A percentile compares a stretch with the other conserved stretches of the same genome.
Conservation (phyloP, 2,329 filamentous ascomycete species). For the Colletotrichum limetticola region DNA sequence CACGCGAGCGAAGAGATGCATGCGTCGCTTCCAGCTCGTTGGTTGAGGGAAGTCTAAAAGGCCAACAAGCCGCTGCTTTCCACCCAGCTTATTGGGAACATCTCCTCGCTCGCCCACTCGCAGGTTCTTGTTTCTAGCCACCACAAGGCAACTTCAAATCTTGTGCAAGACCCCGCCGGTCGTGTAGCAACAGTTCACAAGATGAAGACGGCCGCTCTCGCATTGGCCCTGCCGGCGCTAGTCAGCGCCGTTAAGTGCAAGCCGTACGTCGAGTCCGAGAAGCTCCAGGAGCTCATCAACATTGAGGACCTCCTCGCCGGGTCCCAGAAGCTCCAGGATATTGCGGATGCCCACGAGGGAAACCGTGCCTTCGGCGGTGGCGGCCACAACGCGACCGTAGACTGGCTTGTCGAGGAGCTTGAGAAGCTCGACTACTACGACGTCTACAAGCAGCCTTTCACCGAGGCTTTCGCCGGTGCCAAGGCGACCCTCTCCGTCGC, state of each 20-base stretch:
- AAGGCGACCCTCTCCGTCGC: conserved; percentile 43
- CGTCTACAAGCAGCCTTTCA: conserved; percentile 57
- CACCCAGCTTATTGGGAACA: no score
- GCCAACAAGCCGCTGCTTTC: not conserved
- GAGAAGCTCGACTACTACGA: conserved; percentile 51
- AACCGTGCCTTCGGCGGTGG: conserved; percentile 56
- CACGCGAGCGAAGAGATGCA: conserved; percentile 11
- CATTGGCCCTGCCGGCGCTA: conserved; percentile 40
- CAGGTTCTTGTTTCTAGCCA: not conserved
- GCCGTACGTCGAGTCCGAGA: conserved; percentile 48
- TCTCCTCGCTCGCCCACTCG: not conserved
- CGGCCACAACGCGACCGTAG: conserved; percentile 58
- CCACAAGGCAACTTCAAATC: not conserved
- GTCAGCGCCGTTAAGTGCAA: conserved; percentile 42
- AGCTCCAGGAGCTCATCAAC: conserved; percentile 51
- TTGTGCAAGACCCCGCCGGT: not conserved
- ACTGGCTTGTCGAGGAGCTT: conserved; percentile 55
- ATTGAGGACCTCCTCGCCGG: conserved; percentile 54
- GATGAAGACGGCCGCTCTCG: conserved; percentile 38
- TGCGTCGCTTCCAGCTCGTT: not conserved
- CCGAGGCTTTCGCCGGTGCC: conserved; percentile 49
- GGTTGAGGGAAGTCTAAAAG: not conserved
- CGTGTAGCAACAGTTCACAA: not conserved
- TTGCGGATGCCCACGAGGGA: conserved; percentile 53
- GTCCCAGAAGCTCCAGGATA: conserved; percentile 55